Evolutionary conservation across 2,329 filamentous ascomycete species (phyloP), one percentile per base, ranked within the genome.

Genomic region (Nannizziopsis arthrosporioides): DNA sequence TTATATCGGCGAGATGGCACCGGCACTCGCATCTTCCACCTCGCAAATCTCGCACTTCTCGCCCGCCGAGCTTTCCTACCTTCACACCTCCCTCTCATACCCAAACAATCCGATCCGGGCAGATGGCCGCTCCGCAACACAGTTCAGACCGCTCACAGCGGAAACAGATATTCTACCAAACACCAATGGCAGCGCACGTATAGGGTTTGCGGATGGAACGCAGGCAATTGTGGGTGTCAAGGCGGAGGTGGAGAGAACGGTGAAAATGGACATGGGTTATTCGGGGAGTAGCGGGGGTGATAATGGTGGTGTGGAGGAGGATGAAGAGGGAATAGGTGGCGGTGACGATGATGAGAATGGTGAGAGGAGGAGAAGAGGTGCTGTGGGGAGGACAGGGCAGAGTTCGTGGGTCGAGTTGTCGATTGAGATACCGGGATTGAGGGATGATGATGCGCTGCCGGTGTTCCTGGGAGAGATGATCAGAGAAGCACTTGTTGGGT

Each of bases 211-310:
- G 2, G 92, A 98, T 64, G 92, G 92, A 44, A 94, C 88, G 1
- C 92, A 98, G 67, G 92, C 92, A 5, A 83, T 98, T 52, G 92
- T 95, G 5, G 92, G 92, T 40, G 82, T 95, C 52, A 98, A 96
- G 69, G 88, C 86, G 0, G 90, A 96, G 68, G 85, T 96, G 3
- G 88, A 94, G 65, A 82, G 78, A 70, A 87, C 82, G 30, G 56
- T 58, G 52, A 51, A 66, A 44, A 54, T 62, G 43, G 62, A 61
- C 46, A 62, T 68, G 22, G 22, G 7, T 27, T 27, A 27, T 15
- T 71, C 71, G 48, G 61, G 61, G 3, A 62, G 62, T 36, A 55
- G 56, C 5, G 50, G 55, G 22, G 51, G 56, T 12, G 42, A 19
- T 32, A 55, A 57, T 14, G 51, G 56, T 27, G 55, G 57, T 9